phyloP scores from a whole-genome alignment of 2,329 filamentous ascomycete genomes.

The Emmonsiellopsis sp. region DNA sequence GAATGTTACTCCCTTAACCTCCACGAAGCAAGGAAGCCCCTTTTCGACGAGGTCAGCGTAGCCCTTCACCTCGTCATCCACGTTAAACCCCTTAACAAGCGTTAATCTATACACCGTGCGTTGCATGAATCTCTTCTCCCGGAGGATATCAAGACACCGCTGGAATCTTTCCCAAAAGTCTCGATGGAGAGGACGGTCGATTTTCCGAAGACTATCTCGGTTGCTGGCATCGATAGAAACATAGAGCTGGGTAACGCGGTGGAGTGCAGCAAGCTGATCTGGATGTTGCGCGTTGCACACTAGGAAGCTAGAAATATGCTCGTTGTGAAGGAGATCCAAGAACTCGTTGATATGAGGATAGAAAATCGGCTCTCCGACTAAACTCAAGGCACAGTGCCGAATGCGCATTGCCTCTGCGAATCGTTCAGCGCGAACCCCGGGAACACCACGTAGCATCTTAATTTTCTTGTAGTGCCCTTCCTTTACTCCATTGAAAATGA shows the following conservation, averaged over 20 bases:
- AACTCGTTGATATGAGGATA: constrained; percentile 97
- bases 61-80: constrained; percentile 83
- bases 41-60: constrained; percentile 84
- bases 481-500: constrained; percentile 86
- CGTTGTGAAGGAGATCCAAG: constrained; percentile 67
- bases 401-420: constrained; percentile 91
- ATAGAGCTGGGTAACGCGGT: constrained; percentile 88
- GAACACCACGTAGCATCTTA: constrained; percentile 90
- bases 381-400: constrained; percentile 79
- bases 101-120: constrained; percentile 92
- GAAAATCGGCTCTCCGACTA: constrained; percentile 98
- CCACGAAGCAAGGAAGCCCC: constrained; percentile 82
- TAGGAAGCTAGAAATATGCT: constrained; percentile 86
- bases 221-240: constrained; percentile 94
- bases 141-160: constrained; percentile 79
- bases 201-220: constrained; percentile 73
- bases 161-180: constrained; percentile 98
- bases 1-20: constrained; percentile 95
- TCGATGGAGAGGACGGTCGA: constrained; percentile 84
- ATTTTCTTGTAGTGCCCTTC: constrained; percentile 94
- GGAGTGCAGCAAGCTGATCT: constrained; percentile 71
- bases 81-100: constrained; percentile 95
- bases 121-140: constrained; percentile 72
- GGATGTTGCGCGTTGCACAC: constrained; percentile 98
- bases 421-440: constrained; percentile 81